Conservation (phyloP, 805 yeast species). For the Candida sithepensis region DNA sequence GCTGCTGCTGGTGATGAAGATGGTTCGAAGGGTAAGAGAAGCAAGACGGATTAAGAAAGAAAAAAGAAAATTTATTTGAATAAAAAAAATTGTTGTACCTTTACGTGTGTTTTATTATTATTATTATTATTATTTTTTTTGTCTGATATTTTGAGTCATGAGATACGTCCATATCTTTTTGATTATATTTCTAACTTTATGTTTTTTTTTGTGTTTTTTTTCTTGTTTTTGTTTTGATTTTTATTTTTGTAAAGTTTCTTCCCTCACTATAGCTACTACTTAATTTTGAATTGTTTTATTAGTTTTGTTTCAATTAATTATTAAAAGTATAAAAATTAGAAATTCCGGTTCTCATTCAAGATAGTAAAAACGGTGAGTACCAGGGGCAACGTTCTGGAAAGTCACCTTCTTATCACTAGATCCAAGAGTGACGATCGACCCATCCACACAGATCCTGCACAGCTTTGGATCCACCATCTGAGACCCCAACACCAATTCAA, state of each 20-base stretch:
- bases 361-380: neutral
- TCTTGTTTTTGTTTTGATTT: no score
- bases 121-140: no score
- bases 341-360: no score
- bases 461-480: conserved; percentile 28
- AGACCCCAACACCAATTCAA: conserved; percentile 21
- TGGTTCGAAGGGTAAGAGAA: conserved; percentile 17
- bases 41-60: conserved; percentile 19
- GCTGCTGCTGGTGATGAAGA: conserved; percentile 17
- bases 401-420: conserved; percentile 3
- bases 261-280: neutral
- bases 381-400: neutral
- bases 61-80: no score
- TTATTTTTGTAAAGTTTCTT: no score
- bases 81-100: neutral
- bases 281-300: neutral
- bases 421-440: conserved; percentile 39
- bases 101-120: neutral
- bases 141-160: no score
- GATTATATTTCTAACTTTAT: neutral
- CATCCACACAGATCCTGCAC: conserved; percentile 68
- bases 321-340: no score
- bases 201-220: neutral
- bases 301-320: neutral
- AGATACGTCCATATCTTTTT: no score